Evolutionary conservation across 129 eudicot genomes (phyloP), one percentile per base, ranked within the genome.

Genomic region (Smallanthus sonchifolius): DNA sequence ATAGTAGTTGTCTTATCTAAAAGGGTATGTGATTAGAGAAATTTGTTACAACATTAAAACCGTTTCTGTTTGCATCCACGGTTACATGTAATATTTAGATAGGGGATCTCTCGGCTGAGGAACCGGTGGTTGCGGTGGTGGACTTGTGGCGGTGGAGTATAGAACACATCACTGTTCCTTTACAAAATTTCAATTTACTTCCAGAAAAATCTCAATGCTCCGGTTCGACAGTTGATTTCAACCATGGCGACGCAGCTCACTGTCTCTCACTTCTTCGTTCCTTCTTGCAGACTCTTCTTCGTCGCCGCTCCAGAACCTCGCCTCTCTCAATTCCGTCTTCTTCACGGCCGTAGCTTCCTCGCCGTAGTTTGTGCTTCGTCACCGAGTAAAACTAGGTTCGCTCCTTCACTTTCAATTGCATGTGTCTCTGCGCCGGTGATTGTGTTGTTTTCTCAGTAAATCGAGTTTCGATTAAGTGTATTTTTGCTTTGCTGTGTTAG

Each of bases 231-330:
- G 48, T 52, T 65, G 39, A 79, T 54, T 35, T 51, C 73, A 14
- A 15, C 66, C 54, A 75, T 75, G 77, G 69, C 82, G 38, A 62
- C 67, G 20, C 83, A 79, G 7, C 73, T 79, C 67, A 65, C 51
- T 64, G 69, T 30, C 73, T 79, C 83, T 40, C 73, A 72, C 43
- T 72, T 66, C 43, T 19, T 72, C 51, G 44, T 79, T 37, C 83
- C 67, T 72, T 65, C 74, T 8, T 48, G 17, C 78, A 79, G 73
- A 10, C 52, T 65, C 78, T 19, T 72, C 69, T 72, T 43, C 61
- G 10, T 72, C 32, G 51, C 60, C 74, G 40, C 60, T 79, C 74
- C 78, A 14, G 52, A 54, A 20, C 74, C 69, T 79, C 82, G 56
- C 44, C 20, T 38, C 30, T 48, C 19, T 62, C 78, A 51, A 51